These are phyloP conservation scores for Erodium chrysanthum DNA, from an alignment of 441 rosid species.

Conservation along the genomic window DNA sequence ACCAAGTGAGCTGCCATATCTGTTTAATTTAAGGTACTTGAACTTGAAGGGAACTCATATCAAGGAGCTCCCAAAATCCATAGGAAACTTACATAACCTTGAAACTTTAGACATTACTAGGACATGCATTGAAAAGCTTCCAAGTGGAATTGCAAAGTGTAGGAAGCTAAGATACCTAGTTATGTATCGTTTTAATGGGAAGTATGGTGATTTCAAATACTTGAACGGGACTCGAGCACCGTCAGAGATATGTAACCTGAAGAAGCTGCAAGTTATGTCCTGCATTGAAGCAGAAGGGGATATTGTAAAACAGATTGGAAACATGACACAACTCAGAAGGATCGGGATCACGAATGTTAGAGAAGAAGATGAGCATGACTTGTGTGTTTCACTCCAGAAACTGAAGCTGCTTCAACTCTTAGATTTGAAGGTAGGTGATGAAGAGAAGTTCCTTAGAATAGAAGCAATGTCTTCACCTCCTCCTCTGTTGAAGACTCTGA, in stretches of 20 bases:
- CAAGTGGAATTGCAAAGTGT: neutral
- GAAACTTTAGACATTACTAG: neutral
- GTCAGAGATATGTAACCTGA: neutral
- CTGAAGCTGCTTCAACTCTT: slow-evolving; percentile 7
- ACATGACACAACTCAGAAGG: slow-evolving; percentile 28
- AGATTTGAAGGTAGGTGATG: neutral
- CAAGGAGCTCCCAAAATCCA: slow-evolving; percentile 8
- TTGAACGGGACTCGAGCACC: neutral
- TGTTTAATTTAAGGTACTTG: slow-evolving; percentile 17
- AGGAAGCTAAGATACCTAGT: neutral
- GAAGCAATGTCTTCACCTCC: neutral
- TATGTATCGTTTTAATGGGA: neutral
- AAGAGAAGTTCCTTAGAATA: neutral
- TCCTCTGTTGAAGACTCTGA: neutral
- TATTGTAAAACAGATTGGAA: neutral
- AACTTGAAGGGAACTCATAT: neutral
- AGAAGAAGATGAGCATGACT: slow-evolving; percentile 21
- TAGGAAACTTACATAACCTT: neutral
- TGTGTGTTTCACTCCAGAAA: slow-evolving; percentile 23
- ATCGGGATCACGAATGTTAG: slow-evolving; percentile 26
- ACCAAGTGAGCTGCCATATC: neutral
- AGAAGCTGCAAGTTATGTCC: neutral
- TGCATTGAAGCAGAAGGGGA: neutral
- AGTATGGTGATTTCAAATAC: neutral
- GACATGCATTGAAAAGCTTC: neutral